Conservation (phyloP, 2,329 filamentous ascomycete genomes). For the Ceratocystis lukuohia region DNA sequence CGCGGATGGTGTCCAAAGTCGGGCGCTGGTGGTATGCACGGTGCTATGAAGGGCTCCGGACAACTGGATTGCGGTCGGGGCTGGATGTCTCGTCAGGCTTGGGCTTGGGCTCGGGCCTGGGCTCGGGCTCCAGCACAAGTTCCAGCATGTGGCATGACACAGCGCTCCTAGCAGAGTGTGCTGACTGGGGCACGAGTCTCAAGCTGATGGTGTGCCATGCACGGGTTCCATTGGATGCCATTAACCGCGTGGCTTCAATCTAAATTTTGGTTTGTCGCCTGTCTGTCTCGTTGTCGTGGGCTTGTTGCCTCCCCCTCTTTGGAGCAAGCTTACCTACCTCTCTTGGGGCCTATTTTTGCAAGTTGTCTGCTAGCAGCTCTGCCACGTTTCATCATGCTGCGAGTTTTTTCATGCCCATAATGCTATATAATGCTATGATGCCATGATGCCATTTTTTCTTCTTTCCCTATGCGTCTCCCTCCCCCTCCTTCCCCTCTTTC, state of each 20-base stretch:
- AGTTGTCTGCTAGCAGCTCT: not conserved
- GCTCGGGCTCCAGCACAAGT: not conserved
- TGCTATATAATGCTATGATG: not conserved
- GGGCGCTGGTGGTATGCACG: slow-evolving; percentile 93
- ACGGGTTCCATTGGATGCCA: slow-evolving; percentile 50
- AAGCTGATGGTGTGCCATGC: slow-evolving; percentile 86
- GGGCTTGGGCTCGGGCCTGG: slow-evolving; percentile 30
- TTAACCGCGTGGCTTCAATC: slow-evolving; percentile 17
- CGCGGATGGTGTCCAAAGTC: slow-evolving; percentile 81
- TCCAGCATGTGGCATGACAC: slow-evolving; percentile 66
- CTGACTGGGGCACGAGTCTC: slow-evolving; percentile 73
- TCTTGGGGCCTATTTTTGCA: not conserved
- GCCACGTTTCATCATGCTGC: not conserved
- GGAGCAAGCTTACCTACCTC: not conserved
- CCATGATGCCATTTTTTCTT: not conserved
- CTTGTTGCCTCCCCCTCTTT: not conserved
- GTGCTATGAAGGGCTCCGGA: slow-evolving; percentile 60
- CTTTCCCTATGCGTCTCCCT: not conserved
- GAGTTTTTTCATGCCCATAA: not conserved
- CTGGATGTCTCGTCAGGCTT: not conserved
- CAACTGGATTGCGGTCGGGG: not conserved
- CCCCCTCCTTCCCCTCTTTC: not conserved
- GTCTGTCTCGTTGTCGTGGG: not conserved
- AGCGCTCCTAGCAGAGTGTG: slow-evolving; percentile 66
- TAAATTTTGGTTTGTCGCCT: slow-evolving; percentile 2